phyloP scores from a whole-genome alignment of 306 rosid species.

The Sphenostylis stenocarpa region DNA sequence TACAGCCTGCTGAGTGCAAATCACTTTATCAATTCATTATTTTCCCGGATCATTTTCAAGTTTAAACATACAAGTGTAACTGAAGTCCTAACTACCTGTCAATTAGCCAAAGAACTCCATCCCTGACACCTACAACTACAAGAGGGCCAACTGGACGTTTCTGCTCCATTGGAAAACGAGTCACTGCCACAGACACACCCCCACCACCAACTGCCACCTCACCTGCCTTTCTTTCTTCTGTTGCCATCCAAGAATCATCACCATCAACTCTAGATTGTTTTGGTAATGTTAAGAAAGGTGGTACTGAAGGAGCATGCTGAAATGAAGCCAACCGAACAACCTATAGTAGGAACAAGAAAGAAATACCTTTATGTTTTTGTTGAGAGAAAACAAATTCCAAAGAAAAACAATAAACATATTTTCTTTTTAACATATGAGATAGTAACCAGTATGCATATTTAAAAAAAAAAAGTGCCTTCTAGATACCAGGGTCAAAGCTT shows the following conservation, averaged over 20 bases:
- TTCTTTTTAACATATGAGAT: conserved; percentile 12
- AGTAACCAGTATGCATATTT: neutral
- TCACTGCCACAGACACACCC: conserved; percentile 93
- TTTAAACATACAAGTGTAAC: conserved; percentile 19
- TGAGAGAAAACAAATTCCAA: neutral
- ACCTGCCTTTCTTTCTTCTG: conserved; percentile 74
- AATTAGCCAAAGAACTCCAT: conserved; percentile 99
- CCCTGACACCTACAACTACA: conserved; percentile 90
- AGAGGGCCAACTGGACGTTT: conserved; percentile 97
- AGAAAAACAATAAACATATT: conserved; percentile 16
- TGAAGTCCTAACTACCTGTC: conserved; percentile 65
- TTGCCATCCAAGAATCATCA: conserved; percentile 59
- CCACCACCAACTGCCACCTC: conserved; percentile 99
- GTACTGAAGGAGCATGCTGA: conserved; percentile 98
- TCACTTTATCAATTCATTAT: neutral
- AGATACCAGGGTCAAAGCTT: neutral
- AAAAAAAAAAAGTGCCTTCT: neutral
- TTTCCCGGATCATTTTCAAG: conserved; percentile 9
- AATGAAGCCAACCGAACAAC: conserved; percentile 98
- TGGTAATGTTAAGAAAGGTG: conserved; percentile 79
- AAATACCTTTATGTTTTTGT: neutral
- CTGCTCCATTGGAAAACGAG: conserved; percentile 95
- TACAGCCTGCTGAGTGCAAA: conserved; percentile 3
- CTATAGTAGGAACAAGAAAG: conserved; percentile 45
- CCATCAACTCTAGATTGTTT: conserved; percentile 75